Conservation (phyloP, 345 rosid genomes). For the Anastatica hierochuntica region DNA sequence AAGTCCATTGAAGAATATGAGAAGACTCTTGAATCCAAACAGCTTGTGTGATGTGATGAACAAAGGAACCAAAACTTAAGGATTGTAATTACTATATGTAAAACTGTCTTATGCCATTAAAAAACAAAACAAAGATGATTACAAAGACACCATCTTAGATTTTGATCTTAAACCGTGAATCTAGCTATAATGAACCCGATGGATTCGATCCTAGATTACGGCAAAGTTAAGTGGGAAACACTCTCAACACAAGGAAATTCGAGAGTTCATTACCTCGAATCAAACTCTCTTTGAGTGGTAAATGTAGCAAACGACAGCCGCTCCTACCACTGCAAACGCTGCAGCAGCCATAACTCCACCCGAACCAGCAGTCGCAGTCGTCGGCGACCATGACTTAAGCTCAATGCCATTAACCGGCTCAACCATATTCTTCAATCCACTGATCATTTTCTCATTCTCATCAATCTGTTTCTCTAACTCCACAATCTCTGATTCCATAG, state of each 20-base stretch:
- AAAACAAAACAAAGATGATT: no score
- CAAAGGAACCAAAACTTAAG: background rate
- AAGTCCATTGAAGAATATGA: constrained; percentile 91
- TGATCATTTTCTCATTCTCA: constrained; percentile 35
- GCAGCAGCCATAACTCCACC: constrained; percentile 40
- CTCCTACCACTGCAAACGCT: constrained; percentile 35
- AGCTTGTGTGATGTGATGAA: constrained; percentile 10
- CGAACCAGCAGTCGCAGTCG: constrained; percentile 31
- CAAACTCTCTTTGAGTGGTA: constrained; percentile 34
- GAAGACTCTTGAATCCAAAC: constrained; percentile 71
- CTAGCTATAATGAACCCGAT: constrained; percentile 95
- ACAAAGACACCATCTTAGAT: no score
- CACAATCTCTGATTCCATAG: constrained; percentile 31
- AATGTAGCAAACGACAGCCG: constrained; percentile 39
- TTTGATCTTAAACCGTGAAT: no score
- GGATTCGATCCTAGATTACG: constrained; percentile 74
- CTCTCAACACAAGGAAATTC: no score
- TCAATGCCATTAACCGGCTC: constrained; percentile 34
- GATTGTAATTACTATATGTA: no score
- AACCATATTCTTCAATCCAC: constrained; percentile 38
- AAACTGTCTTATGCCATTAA: no score
- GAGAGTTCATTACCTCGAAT: no score
- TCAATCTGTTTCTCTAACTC: constrained; percentile 35
- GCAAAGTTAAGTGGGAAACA: no score
- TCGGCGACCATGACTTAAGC: constrained; percentile 10